Evolutionary conservation across 2,329 filamentous ascomycete species (phyloP).

Genomic region (Cryphonectria carpinicola): DNA sequence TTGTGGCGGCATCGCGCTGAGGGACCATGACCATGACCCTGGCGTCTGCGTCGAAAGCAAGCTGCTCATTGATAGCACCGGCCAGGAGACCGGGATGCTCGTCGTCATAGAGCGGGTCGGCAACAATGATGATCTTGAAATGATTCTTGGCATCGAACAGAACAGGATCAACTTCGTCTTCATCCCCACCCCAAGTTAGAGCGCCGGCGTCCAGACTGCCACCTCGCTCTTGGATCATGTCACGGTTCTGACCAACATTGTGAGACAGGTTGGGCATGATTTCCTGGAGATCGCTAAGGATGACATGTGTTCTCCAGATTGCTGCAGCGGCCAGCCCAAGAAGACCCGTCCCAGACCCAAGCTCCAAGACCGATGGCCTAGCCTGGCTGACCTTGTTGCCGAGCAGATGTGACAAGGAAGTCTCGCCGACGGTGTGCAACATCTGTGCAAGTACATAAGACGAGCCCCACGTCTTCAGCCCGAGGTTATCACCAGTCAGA

Average conservation of each 20-base stretch:
- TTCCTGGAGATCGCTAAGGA: conserved; percentile 81
- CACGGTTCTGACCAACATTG: conserved; percentile 70
- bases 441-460: conserved; percentile 83
- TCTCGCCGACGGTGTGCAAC: conserved; percentile 55
- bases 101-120: conserved; percentile 86
- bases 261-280: conserved; percentile 81
- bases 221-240: conserved; percentile 56
- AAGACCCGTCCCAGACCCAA: conserved; percentile 91
- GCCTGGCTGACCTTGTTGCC: conserved; percentile 39
- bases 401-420: conserved; percentile 51
- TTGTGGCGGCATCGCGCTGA: conserved; percentile 69
- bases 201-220: conserved; percentile 65
- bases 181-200: conserved; percentile 72
- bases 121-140: conserved; percentile 76
- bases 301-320: conserved; percentile 67
- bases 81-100: conserved; percentile 78
- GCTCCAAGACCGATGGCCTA: conserved; percentile 63
- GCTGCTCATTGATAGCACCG: conserved; percentile 69
- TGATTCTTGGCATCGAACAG: conserved; percentile 51
- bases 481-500: conserved; percentile 83
- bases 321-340: conserved; percentile 83
- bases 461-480: conserved; percentile 94
- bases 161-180: conserved; percentile 50
- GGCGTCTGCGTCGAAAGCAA: conserved; percentile 60
- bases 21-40: conserved; percentile 82